phyloP scores from a whole-genome alignment of 331 rosid genomes.

The Acacia pycnantha region DNA sequence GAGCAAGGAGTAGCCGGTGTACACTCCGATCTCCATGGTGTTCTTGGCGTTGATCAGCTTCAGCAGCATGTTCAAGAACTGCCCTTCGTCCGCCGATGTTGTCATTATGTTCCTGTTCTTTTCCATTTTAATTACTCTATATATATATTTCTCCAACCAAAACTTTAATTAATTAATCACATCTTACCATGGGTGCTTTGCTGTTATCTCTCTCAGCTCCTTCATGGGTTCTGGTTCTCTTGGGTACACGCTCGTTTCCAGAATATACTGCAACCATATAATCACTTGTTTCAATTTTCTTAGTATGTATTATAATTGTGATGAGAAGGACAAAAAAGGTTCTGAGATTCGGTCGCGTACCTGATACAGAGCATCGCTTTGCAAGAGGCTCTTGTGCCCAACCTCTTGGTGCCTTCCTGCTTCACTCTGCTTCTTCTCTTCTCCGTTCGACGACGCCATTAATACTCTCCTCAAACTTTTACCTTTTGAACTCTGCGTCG shows the following conservation, averaged over 20 bases:
- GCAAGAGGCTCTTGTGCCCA: constrained; percentile 62
- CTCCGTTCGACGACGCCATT: neutral
- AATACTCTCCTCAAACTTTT: no score
- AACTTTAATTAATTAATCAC: neutral
- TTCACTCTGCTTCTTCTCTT: constrained; percentile 12
- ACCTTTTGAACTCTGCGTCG: neutral
- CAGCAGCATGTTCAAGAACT: constrained; percentile 79
- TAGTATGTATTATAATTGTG: neutral
- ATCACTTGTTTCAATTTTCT: neutral
- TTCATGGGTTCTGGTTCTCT: constrained; percentile 5
- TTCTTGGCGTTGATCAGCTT: constrained; percentile 90
- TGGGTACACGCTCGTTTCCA: neutral
- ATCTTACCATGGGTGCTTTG: neutral
- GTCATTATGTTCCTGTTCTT: constrained; percentile 45
- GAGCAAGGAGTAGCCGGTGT: constrained; percentile 92
- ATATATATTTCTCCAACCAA: no score
- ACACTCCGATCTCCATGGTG: constrained; percentile 97
- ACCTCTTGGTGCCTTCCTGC: constrained; percentile 55
- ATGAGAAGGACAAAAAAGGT: neutral
- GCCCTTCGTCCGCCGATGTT: constrained; percentile 95
- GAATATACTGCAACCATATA: neutral
- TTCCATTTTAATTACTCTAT: no score
- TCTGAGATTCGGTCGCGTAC: neutral
- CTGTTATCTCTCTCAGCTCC: neutral
- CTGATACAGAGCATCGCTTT: constrained; percentile 62